Base-by-base conservation (phyloP, 208 protist genomes). In the Balamuthia mandrillaris region DNA sequence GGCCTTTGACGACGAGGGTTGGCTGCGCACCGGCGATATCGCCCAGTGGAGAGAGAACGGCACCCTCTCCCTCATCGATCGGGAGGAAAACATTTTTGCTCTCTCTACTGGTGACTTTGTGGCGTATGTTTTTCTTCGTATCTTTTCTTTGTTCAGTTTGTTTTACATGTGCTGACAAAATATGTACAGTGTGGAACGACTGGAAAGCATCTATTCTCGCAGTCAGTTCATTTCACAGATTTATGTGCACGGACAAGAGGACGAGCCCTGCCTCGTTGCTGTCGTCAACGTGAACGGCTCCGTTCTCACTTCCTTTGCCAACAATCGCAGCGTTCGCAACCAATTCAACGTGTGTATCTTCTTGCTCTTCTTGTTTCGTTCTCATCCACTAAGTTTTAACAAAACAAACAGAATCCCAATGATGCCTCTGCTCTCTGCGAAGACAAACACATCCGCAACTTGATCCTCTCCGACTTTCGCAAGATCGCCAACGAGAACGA, bases 81-180 rank as follows among this genome's bases (percentile, higher is more conserved):
- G 95, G 58, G 90, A 91, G 54, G 96, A 97, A 61, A 91, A 96
- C 84, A 92, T 96, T 18, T 95, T 97, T 54, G 95, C 96, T 70
- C 78, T 96, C 12, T 58, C 47, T 21, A 47, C 42, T 27, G 77
- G 77, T 6, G 77, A 66, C 14, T 49, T 70, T 54, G 77, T 61
- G 27, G 56, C 77, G 77, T 83, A 66, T 39, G 72, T 58, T 18
- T 70, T 29, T 29, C 10, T 63, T 63, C 56, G n/a, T n/a, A n/a
- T n/a, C n/a, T n/a, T n/a, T 77, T 51, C 66, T 18, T 44, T 21
- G 39, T 14, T 77, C 29, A 21, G 1, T 31, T 56, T 77, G 66
- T 51, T 2, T 79, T 79, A 10, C 54, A 3, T 29, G 12, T 61
- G 27, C 3, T 29, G 33, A 21, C 52, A 3, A 21, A 24, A 33